A percentile compares a stretch with the other conserved stretches of the same genome.
Evolutionary conservation across 345 rosid species (phyloP).

Genomic region (Acer campestre): DNA sequence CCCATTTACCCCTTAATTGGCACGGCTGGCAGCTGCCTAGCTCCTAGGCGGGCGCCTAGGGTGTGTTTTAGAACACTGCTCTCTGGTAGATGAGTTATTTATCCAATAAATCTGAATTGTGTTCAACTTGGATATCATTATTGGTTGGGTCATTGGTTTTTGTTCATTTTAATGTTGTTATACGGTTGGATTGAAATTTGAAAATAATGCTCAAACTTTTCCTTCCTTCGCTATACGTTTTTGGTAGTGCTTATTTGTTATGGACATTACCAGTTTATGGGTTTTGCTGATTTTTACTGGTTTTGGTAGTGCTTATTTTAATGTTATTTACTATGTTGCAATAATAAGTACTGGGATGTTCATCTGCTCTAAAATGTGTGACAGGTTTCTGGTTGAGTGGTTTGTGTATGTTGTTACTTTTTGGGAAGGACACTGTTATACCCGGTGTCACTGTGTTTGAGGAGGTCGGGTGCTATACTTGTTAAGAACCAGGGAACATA

Average conservation of each 20-base stretch:
- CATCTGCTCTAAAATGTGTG: background rate
- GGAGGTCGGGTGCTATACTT: background rate
- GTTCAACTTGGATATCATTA: background rate
- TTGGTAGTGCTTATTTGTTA: background rate
- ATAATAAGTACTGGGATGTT: background rate
- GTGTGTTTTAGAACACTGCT: background rate
- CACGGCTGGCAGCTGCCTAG: no score
- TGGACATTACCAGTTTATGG: background rate
- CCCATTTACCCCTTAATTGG: no score
- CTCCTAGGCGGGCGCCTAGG: no score
- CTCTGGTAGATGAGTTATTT: background rate
- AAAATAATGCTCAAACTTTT: background rate
- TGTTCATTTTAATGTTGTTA: background rate
- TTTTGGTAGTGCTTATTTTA: background rate
- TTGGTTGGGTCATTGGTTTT: background rate
- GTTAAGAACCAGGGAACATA: background rate
- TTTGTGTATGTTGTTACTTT: constrained; percentile 13
- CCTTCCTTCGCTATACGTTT: background rate
- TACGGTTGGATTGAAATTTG: background rate
- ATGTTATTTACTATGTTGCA: background rate
- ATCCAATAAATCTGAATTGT: background rate
- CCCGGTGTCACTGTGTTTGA: constrained; percentile 13
- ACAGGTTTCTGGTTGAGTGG: background rate
- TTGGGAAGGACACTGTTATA: constrained; percentile 20
- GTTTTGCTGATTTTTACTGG: background rate